These are phyloP conservation scores for Platanthera zijinensis DNA, from an alignment of 106 monocot species.

Conservation along the genomic window DNA sequence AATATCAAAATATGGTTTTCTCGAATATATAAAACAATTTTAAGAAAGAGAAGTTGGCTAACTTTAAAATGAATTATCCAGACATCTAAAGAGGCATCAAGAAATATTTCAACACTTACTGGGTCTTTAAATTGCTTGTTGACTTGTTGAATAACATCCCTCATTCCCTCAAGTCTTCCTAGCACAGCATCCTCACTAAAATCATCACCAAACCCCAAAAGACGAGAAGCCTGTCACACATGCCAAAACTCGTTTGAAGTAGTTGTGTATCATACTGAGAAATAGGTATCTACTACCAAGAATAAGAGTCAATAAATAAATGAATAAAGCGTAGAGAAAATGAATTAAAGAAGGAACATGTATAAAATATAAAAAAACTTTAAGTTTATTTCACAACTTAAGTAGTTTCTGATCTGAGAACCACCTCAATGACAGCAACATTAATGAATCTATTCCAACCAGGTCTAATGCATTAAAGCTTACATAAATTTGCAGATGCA, in stretches of 20 bases:
- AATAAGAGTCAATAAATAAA: background rate
- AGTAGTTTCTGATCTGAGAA: background rate
- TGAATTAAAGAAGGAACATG: background rate
- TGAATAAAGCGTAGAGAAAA: background rate
- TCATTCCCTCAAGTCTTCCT: slow-evolving; percentile 91
- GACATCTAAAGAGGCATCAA: background rate
- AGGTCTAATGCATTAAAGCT: background rate
- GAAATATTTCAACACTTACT: slow-evolving; percentile 21
- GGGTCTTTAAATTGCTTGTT: slow-evolving; percentile 94
- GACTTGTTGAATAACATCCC: slow-evolving; percentile 93
- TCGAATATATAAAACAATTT: background rate
- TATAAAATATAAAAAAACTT: background rate
- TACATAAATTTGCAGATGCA: too few species aligned
- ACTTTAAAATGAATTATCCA: background rate
- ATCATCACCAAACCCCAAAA: slow-evolving; percentile 90
- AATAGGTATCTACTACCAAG: background rate
- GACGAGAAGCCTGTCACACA: slow-evolving; percentile 39
- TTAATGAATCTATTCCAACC: background rate
- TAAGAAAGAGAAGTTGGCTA: background rate
- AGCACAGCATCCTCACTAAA: slow-evolving; percentile 84
- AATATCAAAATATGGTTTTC: background rate
- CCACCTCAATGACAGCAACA: background rate
- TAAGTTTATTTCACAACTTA: background rate
- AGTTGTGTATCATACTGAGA: background rate
- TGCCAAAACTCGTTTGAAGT: background rate